Evolutionary conservation across 208 protist species (phyloP).

Genomic region (Sergeia podlipaevii): DNA sequence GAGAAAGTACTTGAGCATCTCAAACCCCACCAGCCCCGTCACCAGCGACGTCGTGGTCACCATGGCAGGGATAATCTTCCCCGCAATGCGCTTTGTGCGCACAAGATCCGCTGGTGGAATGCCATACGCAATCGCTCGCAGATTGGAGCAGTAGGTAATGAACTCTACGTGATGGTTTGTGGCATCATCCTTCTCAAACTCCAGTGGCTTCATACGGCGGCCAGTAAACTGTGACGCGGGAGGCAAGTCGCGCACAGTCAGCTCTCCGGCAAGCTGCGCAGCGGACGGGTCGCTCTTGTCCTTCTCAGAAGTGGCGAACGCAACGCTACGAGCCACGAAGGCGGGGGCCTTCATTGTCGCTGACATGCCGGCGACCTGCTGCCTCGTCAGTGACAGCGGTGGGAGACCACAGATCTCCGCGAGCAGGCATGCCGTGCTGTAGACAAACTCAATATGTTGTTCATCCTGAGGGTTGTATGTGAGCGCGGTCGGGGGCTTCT

Average conservation of each 20-base stretch:
- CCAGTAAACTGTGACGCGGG: constrained; percentile 28
- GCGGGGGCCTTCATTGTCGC: constrained; percentile 29
- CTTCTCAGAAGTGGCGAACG: constrained; percentile 75
- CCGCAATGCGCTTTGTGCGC: constrained; percentile 91
- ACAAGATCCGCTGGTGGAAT: constrained; percentile 85
- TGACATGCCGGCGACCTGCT: constrained; percentile 43
- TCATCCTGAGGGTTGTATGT: constrained; percentile 45
- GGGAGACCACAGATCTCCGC: constrained; percentile 62
- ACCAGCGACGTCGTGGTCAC: constrained; percentile 99
- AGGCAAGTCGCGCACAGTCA: constrained; percentile 44
- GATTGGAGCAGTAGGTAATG: constrained; percentile 89
- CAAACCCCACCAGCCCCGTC: constrained; percentile 96
- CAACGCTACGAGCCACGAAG: constrained; percentile 67
- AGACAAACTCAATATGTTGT: constrained; percentile 74
- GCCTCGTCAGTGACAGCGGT: constrained; percentile 19
- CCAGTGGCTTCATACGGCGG: constrained; percentile 47
- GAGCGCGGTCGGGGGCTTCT: constrained; percentile 85
- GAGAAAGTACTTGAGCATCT: constrained; percentile 96
- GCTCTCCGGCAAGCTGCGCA: constrained; percentile 22
- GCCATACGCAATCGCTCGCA: constrained; percentile 90
- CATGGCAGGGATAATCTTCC: constrained; percentile 99
- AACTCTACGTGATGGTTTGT: constrained; percentile 94
- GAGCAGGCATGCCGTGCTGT: constrained; percentile 73
- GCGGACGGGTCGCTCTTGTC: constrained; percentile 38
- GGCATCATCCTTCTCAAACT: constrained; percentile 96